phyloP scores from a whole-genome alignment of 352 stramenopile genomes.

The Phytophthora cryptogea region DNA sequence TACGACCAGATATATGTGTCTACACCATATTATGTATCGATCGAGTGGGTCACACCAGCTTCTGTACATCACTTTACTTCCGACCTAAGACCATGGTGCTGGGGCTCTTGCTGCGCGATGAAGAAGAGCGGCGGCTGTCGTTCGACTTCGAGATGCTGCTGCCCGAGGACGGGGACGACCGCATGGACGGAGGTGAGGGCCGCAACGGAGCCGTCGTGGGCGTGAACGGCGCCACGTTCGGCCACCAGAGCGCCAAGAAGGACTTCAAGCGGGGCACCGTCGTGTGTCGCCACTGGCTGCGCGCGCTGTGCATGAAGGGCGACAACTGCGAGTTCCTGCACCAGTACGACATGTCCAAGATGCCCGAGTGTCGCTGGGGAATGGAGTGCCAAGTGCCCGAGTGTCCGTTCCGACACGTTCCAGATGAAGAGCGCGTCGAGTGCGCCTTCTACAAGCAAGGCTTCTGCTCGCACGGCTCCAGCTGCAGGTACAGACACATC shows the following conservation, averaged over 20 bases:
- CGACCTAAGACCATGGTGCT: slow-evolving; percentile 57
- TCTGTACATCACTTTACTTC: background rate
- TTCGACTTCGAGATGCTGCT: slow-evolving; percentile 89
- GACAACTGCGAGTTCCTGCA: slow-evolving; percentile 97
- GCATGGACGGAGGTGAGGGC: slow-evolving; percentile 41
- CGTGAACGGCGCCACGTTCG: slow-evolving; percentile 46
- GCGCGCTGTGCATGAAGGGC: slow-evolving; percentile 98
- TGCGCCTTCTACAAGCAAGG: slow-evolving; percentile 98
- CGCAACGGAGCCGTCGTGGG: slow-evolving; percentile 42
- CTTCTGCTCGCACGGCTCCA: slow-evolving; percentile 97
- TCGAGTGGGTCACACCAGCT: no score
- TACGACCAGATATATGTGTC: no score
- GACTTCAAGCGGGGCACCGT: slow-evolving; percentile 94
- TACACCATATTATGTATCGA: no score
- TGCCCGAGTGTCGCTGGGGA: slow-evolving; percentile 97
- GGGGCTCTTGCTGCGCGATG: slow-evolving; percentile 75
- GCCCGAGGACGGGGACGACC: slow-evolving; percentile 65
- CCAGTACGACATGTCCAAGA: slow-evolving; percentile 95
- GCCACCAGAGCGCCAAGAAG: slow-evolving; percentile 56
- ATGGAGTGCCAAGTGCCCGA: slow-evolving; percentile 97
- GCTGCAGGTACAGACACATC: slow-evolving; percentile 96
- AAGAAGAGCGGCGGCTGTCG: slow-evolving; percentile 73
- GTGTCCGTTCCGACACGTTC: slow-evolving; percentile 97
- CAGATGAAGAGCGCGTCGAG: slow-evolving; percentile 95
- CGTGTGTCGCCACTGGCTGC: slow-evolving; percentile 97